Evolutionary conservation across 805 yeast genomes (phyloP), one percentile per base, ranked within the genome.

Genomic region (Candida jianshihensis): DNA sequence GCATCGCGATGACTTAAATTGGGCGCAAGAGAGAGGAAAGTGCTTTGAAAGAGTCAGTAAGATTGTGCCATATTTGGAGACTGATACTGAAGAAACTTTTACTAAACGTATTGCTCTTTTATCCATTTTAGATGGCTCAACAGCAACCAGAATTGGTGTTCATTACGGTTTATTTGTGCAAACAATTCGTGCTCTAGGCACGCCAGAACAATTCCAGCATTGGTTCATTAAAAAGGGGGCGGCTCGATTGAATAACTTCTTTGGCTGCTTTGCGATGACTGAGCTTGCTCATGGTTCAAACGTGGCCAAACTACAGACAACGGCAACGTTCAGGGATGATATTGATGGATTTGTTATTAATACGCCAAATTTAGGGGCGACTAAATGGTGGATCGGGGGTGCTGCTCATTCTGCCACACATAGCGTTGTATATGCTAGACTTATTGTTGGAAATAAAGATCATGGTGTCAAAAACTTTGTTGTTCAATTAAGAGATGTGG

Each of bases 361-460:
- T 56, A 89, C 97, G 11, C 97, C 97, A 1, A 82, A 85, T 54
- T 59, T 84, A 37, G 89, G 94, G 26, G 96, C 97, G 30, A 88
- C 96, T 19, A 89, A 89, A 59, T 89, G 97, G 96, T 89, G 97
- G 97, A 89, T 89, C 52, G 97, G 97, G 33, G 97, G 97, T 50
- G 96, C 96, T 29, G 96, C 96, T 10, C 94, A 86, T 60, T 80
- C 95, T 16, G 86, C 96, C 6, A 86, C 89, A 20, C 96, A 89
- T 63, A 68, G 86, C 18, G 76, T 80, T n/a, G 82, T 77, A 19
- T 89, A 79, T 58, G 96, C 96, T 5, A 71, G 97, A 42, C 68
- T 89, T 43, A 73, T 84, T 35, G 87, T 86, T 21, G 67, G 80
- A 31, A 90, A 84, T 24, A 75, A 82, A 59, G 97, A 89, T 60